Evolutionary conservation across 2,329 filamentous ascomycete genomes (phyloP).

Genomic region (Rugonectria rugulosa): DNA sequence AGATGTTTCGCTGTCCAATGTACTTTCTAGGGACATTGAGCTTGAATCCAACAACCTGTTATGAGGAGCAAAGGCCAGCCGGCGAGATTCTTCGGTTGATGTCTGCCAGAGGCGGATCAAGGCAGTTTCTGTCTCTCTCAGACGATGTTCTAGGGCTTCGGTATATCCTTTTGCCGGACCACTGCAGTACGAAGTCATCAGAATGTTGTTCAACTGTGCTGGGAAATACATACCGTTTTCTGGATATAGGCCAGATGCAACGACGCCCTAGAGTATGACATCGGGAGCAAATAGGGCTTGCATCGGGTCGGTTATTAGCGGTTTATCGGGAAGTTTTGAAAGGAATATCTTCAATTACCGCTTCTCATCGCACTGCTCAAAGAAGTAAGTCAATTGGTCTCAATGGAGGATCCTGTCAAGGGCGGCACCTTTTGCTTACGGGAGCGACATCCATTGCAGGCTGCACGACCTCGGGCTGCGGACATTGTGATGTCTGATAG

Average conservation of each 20-base stretch:
- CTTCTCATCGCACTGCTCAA: slow-evolving; percentile 11
- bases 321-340: too few relatives aligned
- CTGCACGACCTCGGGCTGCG: slow-evolving; percentile 24
- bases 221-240: slow-evolving; percentile 22
- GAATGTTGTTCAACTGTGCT: not conserved
- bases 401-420: not conserved
- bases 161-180: slow-evolving; percentile 56
- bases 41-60: not conserved
- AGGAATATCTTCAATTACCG: not conserved
- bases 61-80: slow-evolving; percentile 11
- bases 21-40: too few relatives aligned
- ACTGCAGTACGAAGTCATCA: slow-evolving; percentile 30
- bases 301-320: not conserved
- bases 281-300: slow-evolving; percentile 24
- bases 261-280: slow-evolving; percentile 14
- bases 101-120: slow-evolving; percentile 42
- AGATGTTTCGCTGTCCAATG: not conserved
- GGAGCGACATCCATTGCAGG: slow-evolving; percentile 30
- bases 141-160: slow-evolving; percentile 51
- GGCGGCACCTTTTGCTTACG: slow-evolving; percentile 31
- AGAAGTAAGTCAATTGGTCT: not conserved
- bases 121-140: slow-evolving; percentile 50
- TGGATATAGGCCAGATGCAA: slow-evolving; percentile 24
- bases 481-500: not conserved
- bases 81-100: not conserved